Evolutionary conservation across 805 yeast species (phyloP).

Genomic region (Torulaspora quercuum): DNA sequence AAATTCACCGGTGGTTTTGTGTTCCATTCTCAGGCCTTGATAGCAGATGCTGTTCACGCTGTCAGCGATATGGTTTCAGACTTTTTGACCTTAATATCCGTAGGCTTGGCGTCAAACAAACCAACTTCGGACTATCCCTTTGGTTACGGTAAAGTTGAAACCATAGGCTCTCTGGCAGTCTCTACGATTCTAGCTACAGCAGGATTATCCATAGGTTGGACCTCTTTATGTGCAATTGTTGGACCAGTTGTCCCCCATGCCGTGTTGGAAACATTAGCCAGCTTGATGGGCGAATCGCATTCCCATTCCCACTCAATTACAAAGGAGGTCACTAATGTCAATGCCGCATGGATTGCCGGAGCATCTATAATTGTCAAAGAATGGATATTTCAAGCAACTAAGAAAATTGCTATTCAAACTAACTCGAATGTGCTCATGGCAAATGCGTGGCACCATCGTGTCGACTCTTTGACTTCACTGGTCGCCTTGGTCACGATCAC

Average conservation of each 20-base stretch:
- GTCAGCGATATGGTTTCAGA: constrained; percentile 87
- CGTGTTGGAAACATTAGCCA: constrained; percentile 50
- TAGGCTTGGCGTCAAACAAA: constrained; percentile 62
- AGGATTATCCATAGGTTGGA: constrained; percentile 87
- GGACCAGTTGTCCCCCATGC: constrained; percentile 66
- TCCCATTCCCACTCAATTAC: constrained; percentile 37
- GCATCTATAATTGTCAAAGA: constrained; percentile 86
- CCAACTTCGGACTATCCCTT: constrained; percentile 66
- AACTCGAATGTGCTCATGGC: constrained; percentile 90
- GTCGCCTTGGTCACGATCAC: constrained; percentile 89
- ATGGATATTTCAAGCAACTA: constrained; percentile 79
- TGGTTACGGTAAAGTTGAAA: constrained; percentile 91
- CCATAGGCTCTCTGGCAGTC: constrained; percentile 87
- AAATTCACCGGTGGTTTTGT: constrained; percentile 86
- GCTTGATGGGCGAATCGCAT: constrained; percentile 36
- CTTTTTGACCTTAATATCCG: constrained; percentile 83
- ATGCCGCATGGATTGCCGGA: constrained; percentile 95
- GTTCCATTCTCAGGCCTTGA: constrained; percentile 89
- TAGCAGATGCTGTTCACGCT: constrained; percentile 95
- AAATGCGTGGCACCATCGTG: constrained; percentile 98
- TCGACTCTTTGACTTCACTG: constrained; percentile 85
- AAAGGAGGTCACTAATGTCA: constrained; percentile 58
- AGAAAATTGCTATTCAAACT: constrained; percentile 68
- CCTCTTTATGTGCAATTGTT: constrained; percentile 63
- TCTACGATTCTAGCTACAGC: constrained; percentile 80